These are phyloP conservation scores for Hypomontagnella submonticulosa DNA, from an alignment of 495 filamentous ascomycete genomes.

Conservation along the genomic window DNA sequence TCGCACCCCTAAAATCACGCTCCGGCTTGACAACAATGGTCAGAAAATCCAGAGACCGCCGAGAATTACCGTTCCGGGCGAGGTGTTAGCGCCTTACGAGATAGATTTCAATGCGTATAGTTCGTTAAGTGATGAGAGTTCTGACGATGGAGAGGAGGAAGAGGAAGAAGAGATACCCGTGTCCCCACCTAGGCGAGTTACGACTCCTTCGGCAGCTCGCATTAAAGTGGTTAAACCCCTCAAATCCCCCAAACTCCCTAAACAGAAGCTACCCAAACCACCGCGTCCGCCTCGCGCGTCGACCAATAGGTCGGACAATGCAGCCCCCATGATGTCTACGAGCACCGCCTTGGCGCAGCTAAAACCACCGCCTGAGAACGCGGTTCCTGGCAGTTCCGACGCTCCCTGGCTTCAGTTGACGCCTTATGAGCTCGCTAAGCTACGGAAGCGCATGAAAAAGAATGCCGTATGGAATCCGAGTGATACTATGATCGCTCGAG, in stretches of 20 bases:
- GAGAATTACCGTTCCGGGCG: constrained; percentile 66
- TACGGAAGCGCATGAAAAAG: constrained; percentile 99
- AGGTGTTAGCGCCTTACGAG: constrained; percentile 68
- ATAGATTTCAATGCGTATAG: constrained; percentile 63
- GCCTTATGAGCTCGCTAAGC: constrained; percentile 86
- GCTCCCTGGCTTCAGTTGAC: constrained; percentile 92
- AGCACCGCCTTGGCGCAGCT: constrained; percentile 81
- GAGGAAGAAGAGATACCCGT: constrained; percentile 42
- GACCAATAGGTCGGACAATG: constrained; percentile 46
- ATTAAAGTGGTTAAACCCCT: constrained; percentile 56
- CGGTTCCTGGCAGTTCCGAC: constrained; percentile 76
- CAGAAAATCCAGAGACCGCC: constrained; percentile 57
- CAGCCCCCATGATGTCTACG: constrained; percentile 73
- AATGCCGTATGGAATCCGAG: constrained; percentile 95
- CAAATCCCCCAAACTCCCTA: constrained; percentile 54
- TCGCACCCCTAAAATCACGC: constrained; percentile 70
- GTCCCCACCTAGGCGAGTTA: constrained; percentile 46
- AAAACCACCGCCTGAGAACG: constrained; percentile 81
- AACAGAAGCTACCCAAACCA: constrained; percentile 53
- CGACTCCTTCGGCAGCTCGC: constrained; percentile 49
- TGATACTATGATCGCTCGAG: constrained; percentile 94
- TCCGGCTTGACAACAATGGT: constrained; percentile 67
- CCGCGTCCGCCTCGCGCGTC: constrained; percentile 57
- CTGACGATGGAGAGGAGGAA: constrained; percentile 50
- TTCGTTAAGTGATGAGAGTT: constrained; percentile 57